These are phyloP conservation scores for Ensete ventricosum DNA, from an alignment of 176 grass and related monocot genomes.

Conservation along the genomic window DNA sequence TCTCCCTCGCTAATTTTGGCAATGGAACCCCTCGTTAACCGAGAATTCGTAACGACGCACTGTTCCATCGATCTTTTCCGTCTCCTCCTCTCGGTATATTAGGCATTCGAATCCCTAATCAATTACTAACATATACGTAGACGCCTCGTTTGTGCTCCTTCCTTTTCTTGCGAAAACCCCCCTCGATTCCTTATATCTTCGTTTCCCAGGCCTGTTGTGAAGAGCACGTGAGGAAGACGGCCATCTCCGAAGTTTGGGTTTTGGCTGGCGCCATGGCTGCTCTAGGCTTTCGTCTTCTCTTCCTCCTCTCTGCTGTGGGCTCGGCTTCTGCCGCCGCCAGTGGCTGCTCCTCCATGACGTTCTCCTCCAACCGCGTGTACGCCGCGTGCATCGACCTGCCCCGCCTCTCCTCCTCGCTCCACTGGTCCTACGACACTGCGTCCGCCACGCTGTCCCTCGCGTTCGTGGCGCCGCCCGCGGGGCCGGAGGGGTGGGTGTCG, in stretches of 20 bases:
- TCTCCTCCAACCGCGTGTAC: constrained; percentile 36
- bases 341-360: constrained; percentile 25
- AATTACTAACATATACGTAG: too few species aligned
- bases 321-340: background rate
- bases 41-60: too few species aligned
- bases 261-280: background rate
- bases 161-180: too few species aligned
- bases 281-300: constrained; percentile 15
- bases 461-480: constrained; percentile 40
- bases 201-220: too few species aligned
- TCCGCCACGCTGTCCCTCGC: constrained; percentile 38
- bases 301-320: background rate
- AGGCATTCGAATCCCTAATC: too few species aligned
- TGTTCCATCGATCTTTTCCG: too few species aligned
- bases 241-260: background rate
- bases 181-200: too few species aligned
- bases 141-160: too few species aligned
- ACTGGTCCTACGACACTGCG: constrained; percentile 47
- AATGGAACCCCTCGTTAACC: too few species aligned
- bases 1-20: too few species aligned
- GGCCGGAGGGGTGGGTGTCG: constrained; percentile 49
- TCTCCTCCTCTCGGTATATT: too few species aligned
- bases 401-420: constrained; percentile 41
- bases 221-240: background rate
- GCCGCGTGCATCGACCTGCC: constrained; percentile 47